Evolutionary conservation across 805 yeast genomes (phyloP).

Genomic region (Spathaspora girioi): DNA sequence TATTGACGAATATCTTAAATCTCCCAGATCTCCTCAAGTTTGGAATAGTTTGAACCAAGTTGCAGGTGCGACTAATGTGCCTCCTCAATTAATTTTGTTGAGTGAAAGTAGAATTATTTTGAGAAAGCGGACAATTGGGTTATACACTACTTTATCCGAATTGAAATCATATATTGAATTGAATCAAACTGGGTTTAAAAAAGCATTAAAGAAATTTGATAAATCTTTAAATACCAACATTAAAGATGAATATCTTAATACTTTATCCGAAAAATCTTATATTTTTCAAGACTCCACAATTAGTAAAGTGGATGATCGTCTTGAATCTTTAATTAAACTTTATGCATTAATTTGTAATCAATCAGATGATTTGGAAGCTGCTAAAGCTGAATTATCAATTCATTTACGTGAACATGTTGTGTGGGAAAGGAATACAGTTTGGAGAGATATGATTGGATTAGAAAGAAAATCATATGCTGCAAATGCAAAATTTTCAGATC

Average conservation of each 20-base stretch:
- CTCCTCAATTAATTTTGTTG: slow-evolving; percentile 32
- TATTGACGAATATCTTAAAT: slow-evolving; percentile 34
- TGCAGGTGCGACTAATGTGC: slow-evolving; percentile 16
- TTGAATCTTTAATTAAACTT: slow-evolving; percentile 28
- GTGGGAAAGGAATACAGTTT: slow-evolving; percentile 53
- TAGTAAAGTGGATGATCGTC: slow-evolving; percentile 25
- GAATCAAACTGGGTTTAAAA: slow-evolving; percentile 50
- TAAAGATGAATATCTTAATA: slow-evolving; percentile 42
- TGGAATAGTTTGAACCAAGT: slow-evolving; percentile 26
- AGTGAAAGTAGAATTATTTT: slow-evolving; percentile 50
- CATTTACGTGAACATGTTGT: slow-evolving; percentile 54
- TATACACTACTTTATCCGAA: slow-evolving; percentile 44
- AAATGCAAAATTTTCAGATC: slow-evolving; percentile 18
- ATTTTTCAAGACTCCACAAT: slow-evolving; percentile 35
- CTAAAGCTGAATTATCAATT: slow-evolving; percentile 53
- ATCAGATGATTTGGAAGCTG: slow-evolving; percentile 38
- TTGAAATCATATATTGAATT: slow-evolving; percentile 49
- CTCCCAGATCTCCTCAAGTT: slow-evolving; percentile 30
- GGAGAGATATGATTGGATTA: slow-evolving; percentile 55
- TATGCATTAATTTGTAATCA: slow-evolving; percentile 40
- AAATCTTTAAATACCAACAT: slow-evolving; percentile 43
- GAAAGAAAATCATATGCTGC: slow-evolving; percentile 86
- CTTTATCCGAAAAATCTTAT: slow-evolving; percentile 40
- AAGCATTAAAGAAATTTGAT: slow-evolving; percentile 52
- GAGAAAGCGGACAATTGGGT: slow-evolving; percentile 43